Base-by-base conservation (phyloP, 768 basidiomycete genomes). In the Suillus bovinus region DNA sequence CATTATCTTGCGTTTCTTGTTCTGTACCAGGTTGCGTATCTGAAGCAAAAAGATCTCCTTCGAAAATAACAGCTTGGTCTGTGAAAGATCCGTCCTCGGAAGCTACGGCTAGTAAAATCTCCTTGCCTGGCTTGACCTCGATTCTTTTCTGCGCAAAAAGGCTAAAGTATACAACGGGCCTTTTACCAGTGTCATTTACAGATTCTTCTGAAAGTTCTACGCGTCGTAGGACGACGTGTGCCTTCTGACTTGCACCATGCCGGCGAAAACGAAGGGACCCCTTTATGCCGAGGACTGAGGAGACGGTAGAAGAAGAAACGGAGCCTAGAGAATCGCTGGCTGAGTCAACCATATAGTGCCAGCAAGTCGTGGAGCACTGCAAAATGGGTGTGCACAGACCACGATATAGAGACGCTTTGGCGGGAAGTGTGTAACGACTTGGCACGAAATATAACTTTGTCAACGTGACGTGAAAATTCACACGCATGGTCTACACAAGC, bases 111-210 rank as follows among this genome's bases (percentile, higher is more conserved):
- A 90, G 79, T 53, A 89, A 78, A 58, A 90, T 83, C 74, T 87
- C 86, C 73, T 88, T 88, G 61, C 88, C 88, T 14, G 87, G 84
- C 69, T 83, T 88, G 67, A 88, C 82, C 69, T 85, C 85, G 70
- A 90, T 86, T 63, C 84, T 77, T 77, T 90, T 90, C 67, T 82
- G 81, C 4, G 89, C 86, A 70, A 88, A 86, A 14, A 90, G 76
- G 69, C 81, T 84, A 70, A 88, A 90, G 71, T 82, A 83, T 42
- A 82, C 80, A 60, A 82, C 69, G 33, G 74, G 68, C 27, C 71
- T 68, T 22, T 72, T 71, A n/a, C 77, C 73, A 11, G 70, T 79
- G 58, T 79, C 79, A 58, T 80, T 81, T 59, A 68, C 72, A 11
- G 81, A 75, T 66, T 82, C 78, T 31, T 82, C 82, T 14, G 80